These are phyloP conservation scores for Hyaloscypha hepaticicola DNA, from an alignment of 495 filamentous ascomycete genomes.

Conservation along the genomic window DNA sequence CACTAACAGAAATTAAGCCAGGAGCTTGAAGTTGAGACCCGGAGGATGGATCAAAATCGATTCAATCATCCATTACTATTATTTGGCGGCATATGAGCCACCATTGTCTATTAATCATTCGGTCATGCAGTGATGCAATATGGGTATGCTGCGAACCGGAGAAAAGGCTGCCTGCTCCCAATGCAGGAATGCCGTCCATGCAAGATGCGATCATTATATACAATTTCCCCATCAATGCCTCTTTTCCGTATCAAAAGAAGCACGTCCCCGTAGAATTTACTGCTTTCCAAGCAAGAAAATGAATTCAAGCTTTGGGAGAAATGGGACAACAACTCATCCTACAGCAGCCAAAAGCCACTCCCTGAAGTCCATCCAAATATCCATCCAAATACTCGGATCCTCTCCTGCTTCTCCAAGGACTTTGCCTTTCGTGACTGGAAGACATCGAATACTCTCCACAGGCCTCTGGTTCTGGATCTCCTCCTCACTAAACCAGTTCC, in stretches of 20 bases:
- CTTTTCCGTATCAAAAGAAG: too few species aligned
- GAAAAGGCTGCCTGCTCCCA: background rate
- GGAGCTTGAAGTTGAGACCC: too few species aligned
- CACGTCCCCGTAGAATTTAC: too few species aligned
- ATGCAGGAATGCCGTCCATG: background rate
- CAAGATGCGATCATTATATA: background rate
- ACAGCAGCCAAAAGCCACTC: conserved; percentile 13
- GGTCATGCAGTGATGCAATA: background rate
- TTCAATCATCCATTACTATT: background rate
- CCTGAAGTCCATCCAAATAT: conserved; percentile 17
- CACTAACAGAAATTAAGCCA: too few species aligned
- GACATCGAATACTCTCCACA: conserved; percentile 18
- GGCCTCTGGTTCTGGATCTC: conserved; percentile 46
- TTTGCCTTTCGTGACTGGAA: conserved; percentile 6
- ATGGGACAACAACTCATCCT: background rate
- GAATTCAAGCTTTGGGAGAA: too few species aligned
- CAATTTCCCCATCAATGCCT: background rate
- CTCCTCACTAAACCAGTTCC: conserved; percentile 60
- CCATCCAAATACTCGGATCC: conserved; percentile 14
- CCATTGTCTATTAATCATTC: background rate
- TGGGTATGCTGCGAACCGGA: background rate
- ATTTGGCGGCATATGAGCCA: background rate
- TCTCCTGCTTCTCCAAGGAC: background rate
- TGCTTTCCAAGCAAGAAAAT: conserved; percentile 15
- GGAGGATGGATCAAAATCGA: background rate